These are phyloP conservation scores for Pinus albicaulis DNA, from an alignment of 75 land plant genomes.

Conservation along the genomic window DNA sequence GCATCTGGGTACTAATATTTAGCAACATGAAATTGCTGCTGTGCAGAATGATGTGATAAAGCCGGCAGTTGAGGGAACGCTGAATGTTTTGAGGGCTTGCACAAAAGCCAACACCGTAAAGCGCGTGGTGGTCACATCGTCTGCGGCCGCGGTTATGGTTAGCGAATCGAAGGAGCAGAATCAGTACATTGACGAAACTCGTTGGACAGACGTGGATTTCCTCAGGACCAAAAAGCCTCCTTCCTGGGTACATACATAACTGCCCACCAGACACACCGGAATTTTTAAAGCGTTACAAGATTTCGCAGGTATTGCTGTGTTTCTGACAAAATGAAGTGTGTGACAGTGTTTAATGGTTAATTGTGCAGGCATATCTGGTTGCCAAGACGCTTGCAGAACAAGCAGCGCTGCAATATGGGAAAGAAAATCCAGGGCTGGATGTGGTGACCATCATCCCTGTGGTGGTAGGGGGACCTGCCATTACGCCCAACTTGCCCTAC, in stretches of 20 bases:
- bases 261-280: neutral
- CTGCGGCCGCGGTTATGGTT: conserved; percentile 36
- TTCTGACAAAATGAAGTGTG: too few relatives aligned
- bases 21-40: too few relatives aligned
- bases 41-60: conserved; percentile 25
- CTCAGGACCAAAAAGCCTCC: conserved; percentile 11
- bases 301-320: too few relatives aligned
- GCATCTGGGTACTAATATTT: too few relatives aligned
- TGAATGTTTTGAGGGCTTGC: conserved; percentile 49
- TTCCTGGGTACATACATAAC: conserved; percentile 36
- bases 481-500: neutral
- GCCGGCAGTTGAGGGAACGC: conserved; percentile 53
- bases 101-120: conserved; percentile 38
- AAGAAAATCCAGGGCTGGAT: conserved; percentile 18
- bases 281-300: too few relatives aligned
- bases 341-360: too few relatives aligned
- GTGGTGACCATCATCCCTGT: conserved; percentile 23
- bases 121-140: conserved; percentile 59
- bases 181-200: conserved; percentile 44
- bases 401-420: conserved; percentile 28
- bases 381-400: conserved; percentile 28
- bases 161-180: conserved; percentile 11
- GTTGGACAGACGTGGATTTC: conserved; percentile 15
- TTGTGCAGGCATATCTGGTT: neutral
- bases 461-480: conserved; percentile 20